Conservation (phyloP, 2,329 filamentous ascomycete genomes). For the Xylariaceae sp. region DNA sequence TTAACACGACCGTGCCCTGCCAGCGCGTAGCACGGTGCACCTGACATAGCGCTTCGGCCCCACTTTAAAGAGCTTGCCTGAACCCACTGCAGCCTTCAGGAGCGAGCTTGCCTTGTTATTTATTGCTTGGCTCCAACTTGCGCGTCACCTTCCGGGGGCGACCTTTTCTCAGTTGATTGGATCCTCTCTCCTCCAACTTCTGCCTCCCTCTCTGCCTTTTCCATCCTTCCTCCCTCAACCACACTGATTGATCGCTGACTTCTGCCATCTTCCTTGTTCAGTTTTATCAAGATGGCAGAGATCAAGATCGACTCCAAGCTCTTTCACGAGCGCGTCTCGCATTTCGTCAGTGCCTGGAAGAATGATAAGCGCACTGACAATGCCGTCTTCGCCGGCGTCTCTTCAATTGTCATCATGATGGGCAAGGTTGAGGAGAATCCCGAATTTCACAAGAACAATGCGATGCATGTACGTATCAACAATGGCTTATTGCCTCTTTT, state of each 20-base stretch:
- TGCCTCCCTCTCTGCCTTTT: constrained; percentile 3
- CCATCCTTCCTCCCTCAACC: constrained; percentile 6
- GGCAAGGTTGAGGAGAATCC: constrained; percentile 89
- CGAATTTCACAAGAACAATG: constrained; percentile 92
- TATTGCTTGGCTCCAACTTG: constrained; percentile 7
- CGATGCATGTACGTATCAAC: constrained; percentile 71
- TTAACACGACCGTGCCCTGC: not conserved
- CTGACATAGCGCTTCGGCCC: not conserved
- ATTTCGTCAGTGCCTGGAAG: constrained; percentile 90
- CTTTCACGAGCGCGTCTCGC: constrained; percentile 89
- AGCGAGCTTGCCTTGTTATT: constrained; percentile 2
- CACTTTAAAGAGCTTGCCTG: constrained; percentile 22
- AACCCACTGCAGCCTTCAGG: constrained; percentile 7
- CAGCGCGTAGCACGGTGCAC: not conserved
- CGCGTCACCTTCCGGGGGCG: constrained; percentile 28
- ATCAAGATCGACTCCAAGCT: constrained; percentile 92
- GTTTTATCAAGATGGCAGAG: constrained; percentile 58
- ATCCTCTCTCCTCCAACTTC: constrained; percentile 34
- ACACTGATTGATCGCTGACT: constrained; percentile 13
- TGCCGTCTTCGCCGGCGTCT: constrained; percentile 77
- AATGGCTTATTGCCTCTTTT: not conserved
- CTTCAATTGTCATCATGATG: constrained; percentile 85
- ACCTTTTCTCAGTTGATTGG: constrained; percentile 10
- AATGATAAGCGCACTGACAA: constrained; percentile 81
- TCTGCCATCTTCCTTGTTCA: constrained; percentile 29